These are phyloP conservation scores for Diaporthe australafricana DNA, from an alignment of 2,329 filamentous ascomycete genomes.

Conservation along the genomic window DNA sequence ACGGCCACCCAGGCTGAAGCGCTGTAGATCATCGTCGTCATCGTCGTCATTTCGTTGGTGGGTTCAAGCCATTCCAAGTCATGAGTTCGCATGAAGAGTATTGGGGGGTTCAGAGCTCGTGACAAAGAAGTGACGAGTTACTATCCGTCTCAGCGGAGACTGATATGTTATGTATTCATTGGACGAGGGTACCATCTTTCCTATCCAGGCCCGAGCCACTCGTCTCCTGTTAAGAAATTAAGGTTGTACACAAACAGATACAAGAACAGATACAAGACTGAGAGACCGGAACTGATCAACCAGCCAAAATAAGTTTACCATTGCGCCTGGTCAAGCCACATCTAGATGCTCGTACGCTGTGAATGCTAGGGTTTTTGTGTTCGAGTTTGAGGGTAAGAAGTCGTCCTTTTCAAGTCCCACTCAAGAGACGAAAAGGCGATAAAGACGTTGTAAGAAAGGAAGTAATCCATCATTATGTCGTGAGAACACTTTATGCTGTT, in stretches of 20 bases:
- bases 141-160: slow-evolving; percentile 15
- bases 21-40: slow-evolving; percentile 17
- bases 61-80: no score
- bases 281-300: not conserved
- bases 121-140: not conserved
- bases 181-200: slow-evolving; percentile 3
- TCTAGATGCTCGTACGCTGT: slow-evolving; percentile 37
- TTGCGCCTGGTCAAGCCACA: slow-evolving; percentile 30
- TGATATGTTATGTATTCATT: not conserved
- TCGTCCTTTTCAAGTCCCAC: not conserved
- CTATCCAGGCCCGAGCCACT: slow-evolving; percentile 20
- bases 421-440: not conserved
- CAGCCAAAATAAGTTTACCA: slow-evolving; percentile 4
- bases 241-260: slow-evolving; percentile 24
- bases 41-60: not conserved
- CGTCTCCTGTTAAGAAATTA: slow-evolving; percentile 10
- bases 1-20: not conserved
- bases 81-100: not conserved
- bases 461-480: slow-evolving; percentile 37
- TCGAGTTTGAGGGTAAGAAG: not conserved
- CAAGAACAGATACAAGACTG: slow-evolving; percentile 10
- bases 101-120: not conserved
- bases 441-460: slow-evolving; percentile 23
- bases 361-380: slow-evolving; percentile 32
- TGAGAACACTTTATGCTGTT: slow-evolving; percentile 31